Base-by-base conservation (phyloP, 139 green algal species). In the Closterium sp. region DNA sequence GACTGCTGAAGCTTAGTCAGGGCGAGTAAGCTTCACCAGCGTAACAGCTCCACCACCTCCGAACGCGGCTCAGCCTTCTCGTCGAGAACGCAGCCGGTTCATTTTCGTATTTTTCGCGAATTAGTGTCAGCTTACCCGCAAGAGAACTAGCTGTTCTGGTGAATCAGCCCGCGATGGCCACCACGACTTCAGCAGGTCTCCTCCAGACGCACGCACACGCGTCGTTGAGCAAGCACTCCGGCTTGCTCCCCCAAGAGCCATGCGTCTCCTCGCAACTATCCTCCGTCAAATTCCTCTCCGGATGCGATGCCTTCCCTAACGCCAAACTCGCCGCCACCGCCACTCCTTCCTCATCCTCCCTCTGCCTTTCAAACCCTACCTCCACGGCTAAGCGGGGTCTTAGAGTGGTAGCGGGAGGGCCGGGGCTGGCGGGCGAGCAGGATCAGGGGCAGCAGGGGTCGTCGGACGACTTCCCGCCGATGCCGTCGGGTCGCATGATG, bases 401-500 rank as follows among this genome's bases (percentile, higher is more conserved):
- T 76, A 76, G 55, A 76, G 55, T 76, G 55, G 55, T 76, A 76
- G 55, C 55, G 55, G 55, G 55, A 16, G 55, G 55, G 55, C 55
- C 55, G 3, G 55, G 55, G 12, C 16, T 76, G 55, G 55, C 55
- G 55, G 55, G 12, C 0, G 55, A 76, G 55, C 55, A 76, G 55
- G 55, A 76, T 76, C 55, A 76, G 55, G 55, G 55, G 55, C 55
- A 28, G 55, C 55, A 76, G 55, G 55, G 55, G 12, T 76, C 55
- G 16, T 76, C 55, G 55, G 55, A 76, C 55, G 86, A 89, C 66
- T 89, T 89, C 83, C 86, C 86, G n/a, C 89, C 86, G 36, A 30
- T 91, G 86, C 90, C 87, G 25, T 33, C 34, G 0, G 87, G 90
- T 0, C 85, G n/a, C 10, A 93, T 93, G 90, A 93, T 93, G 90